These are phyloP conservation scores for Suillus decipiens DNA, from an alignment of 768 basidiomycete species.

Conservation along the genomic window DNA sequence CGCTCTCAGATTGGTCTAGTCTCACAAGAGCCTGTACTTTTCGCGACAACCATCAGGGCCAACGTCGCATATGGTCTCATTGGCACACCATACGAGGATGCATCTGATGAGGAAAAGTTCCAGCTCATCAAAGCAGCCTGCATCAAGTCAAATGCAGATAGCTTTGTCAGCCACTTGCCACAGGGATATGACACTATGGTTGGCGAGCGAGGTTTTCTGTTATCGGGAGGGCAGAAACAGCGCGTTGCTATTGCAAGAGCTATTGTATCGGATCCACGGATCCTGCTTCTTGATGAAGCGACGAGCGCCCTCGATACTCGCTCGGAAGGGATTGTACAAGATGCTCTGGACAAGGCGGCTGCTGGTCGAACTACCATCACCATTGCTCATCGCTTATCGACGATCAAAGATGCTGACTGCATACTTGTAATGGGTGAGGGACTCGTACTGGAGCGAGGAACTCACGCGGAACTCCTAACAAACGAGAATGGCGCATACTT, in stretches of 20 bases:
- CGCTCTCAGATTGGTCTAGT: conserved; percentile 53
- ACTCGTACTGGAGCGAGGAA: conserved; percentile 44
- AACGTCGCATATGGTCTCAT: conserved; percentile 54
- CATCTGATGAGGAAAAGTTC: conserved; percentile 43
- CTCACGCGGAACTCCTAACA: conserved; percentile 39
- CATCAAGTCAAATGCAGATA: conserved; percentile 53
- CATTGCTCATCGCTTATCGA: conserved; percentile 35
- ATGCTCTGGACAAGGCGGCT: conserved; percentile 53
- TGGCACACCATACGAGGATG: conserved; percentile 42
- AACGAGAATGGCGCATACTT: conserved; percentile 42
- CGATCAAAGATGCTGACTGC: conserved; percentile 48
- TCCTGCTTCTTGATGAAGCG: conserved; percentile 52
- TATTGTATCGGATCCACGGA: conserved; percentile 49
- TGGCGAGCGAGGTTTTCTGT: conserved; percentile 49
- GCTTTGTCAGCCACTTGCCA: conserved; percentile 48
- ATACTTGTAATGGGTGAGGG: conserved; percentile 48
- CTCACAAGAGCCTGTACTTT: conserved; percentile 51
- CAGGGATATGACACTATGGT: conserved; percentile 53
- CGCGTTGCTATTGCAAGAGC: conserved; percentile 56
- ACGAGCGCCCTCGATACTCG: conserved; percentile 52
- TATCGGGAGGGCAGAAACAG: conserved; percentile 54
- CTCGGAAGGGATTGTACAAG: conserved; percentile 53
- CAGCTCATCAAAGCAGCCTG: conserved; percentile 48
- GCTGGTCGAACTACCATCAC: conserved; percentile 39
- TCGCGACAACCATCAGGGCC: conserved; percentile 45